A percentile compares a stretch with the other conserved stretches of the same genome.
Conservation (phyloP, 371 early-diverging fungal genomes). For the Polyrhizophydium stewartii region DNA sequence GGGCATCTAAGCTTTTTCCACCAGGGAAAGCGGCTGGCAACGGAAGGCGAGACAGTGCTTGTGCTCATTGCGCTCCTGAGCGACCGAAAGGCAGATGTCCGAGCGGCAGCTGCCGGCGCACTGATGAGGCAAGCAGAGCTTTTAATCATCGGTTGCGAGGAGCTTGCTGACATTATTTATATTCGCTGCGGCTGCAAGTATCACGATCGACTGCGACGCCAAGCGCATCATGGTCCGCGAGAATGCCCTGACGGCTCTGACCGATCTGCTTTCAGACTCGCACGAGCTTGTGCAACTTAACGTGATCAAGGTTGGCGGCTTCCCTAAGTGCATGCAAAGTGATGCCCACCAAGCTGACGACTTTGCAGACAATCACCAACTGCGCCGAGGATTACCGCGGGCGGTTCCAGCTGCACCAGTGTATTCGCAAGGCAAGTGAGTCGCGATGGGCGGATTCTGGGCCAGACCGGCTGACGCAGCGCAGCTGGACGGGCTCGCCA, state of each 20-base stretch:
- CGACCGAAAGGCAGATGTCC: constrained; percentile 33
- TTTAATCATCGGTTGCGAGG: background rate
- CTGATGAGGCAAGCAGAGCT: constrained; percentile 32
- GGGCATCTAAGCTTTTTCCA: constrained; percentile 32
- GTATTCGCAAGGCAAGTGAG: constrained; percentile 30
- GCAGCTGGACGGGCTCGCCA: background rate
- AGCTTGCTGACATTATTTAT: background rate
- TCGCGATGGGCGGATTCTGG: background rate
- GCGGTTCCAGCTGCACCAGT: constrained; percentile 41
- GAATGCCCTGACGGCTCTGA: constrained; percentile 26
- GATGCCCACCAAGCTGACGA: no score
- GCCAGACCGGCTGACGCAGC: background rate
- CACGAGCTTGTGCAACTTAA: constrained; percentile 40
- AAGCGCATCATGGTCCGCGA: constrained; percentile 41
- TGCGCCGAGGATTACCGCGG: constrained; percentile 53
- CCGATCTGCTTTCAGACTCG: constrained; percentile 35
- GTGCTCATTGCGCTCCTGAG: constrained; percentile 32
- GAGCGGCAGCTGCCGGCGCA: constrained; percentile 47
- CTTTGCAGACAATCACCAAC: constrained; percentile 38
- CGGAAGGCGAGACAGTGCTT: constrained; percentile 23
- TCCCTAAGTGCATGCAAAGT: background rate
- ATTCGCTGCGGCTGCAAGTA: constrained; percentile 12
- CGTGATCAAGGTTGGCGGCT: constrained; percentile 29
- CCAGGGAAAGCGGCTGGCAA: constrained; percentile 34
- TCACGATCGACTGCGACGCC: constrained; percentile 46